Percentiles rank a stretch among this genome's conserved stretches.
Evolutionary conservation across 352 stramenopile genomes (phyloP).

Genomic region (Phytophthora podocarpi): DNA sequence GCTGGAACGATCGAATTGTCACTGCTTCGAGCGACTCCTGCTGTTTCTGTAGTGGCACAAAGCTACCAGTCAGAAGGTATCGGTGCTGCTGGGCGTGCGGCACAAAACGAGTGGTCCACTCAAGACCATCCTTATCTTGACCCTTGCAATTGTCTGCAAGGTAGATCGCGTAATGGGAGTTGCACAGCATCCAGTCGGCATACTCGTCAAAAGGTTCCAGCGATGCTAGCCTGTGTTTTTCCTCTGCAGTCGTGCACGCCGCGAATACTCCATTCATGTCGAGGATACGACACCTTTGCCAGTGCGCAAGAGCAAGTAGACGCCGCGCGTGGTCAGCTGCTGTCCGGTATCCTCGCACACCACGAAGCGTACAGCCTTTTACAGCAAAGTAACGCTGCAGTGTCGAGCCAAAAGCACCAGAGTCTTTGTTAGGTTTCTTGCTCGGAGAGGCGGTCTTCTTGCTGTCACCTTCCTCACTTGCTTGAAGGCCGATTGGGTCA

Average conservation of each 20-base stretch:
- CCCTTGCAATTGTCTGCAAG: slow-evolving; percentile 43
- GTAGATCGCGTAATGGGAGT: slow-evolving; percentile 71
- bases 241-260: slow-evolving; percentile 34
- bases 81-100: slow-evolving; percentile 14
- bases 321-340: slow-evolving; percentile 46
- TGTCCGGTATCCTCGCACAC: slow-evolving; percentile 39
- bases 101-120: slow-evolving; percentile 40
- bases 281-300: slow-evolving; percentile 50
- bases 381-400: slow-evolving; percentile 67
- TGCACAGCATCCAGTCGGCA: slow-evolving; percentile 66
- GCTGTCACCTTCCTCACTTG: slow-evolving; percentile 5
- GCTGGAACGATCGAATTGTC: slow-evolving; percentile 60
- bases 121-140: slow-evolving; percentile 6
- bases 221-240: slow-evolving; percentile 49
- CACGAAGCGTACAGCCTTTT: slow-evolving; percentile 73
- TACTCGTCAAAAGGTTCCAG: slow-evolving; percentile 79
- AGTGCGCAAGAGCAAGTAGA: slow-evolving; percentile 35
- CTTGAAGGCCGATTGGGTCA: slow-evolving; percentile 57
- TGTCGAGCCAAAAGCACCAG: slow-evolving; percentile 47
- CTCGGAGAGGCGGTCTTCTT: neutral
- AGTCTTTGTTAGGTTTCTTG: slow-evolving; percentile 9
- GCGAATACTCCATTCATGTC: slow-evolving; percentile 74
- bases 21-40: neutral
- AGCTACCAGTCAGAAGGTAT: slow-evolving; percentile 28
- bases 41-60: neutral